Evolutionary conservation across 1,284 basidiomycete genomes (phyloP).

Genomic region (Marasmius tenuissimus): DNA sequence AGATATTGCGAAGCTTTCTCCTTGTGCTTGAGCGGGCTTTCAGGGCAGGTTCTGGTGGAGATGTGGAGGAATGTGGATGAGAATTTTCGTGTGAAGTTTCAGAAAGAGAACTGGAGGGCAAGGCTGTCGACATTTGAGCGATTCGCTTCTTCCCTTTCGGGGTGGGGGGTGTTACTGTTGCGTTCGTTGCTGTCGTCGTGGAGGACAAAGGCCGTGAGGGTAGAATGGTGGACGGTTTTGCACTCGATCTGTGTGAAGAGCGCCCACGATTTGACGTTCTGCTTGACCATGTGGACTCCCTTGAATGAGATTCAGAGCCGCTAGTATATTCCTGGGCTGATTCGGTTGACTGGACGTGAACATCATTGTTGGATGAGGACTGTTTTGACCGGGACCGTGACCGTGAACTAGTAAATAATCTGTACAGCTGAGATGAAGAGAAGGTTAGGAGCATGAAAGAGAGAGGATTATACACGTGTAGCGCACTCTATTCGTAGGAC

Average conservation of each 20-base stretch:
- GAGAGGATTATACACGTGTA: slow-evolving; percentile 5
- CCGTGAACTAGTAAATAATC: slow-evolving; percentile 51
- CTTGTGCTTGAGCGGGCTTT: slow-evolving; percentile 31
- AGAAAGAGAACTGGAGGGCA: slow-evolving; percentile 7
- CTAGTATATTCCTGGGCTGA: slow-evolving; percentile 16
- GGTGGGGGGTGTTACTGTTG: slow-evolving; percentile 54
- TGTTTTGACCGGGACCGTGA: slow-evolving; percentile 49
- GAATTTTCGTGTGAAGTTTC: slow-evolving; percentile 1
- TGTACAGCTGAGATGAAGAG: slow-evolving; percentile 39
- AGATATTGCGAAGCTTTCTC: slow-evolving; percentile 48
- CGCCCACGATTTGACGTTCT: slow-evolving; percentile 8
- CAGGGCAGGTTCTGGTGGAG: slow-evolving; percentile 27
- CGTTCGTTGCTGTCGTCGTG: slow-evolving; percentile 57
- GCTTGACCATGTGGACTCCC: slow-evolving; percentile 18
- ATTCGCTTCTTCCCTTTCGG: slow-evolving; percentile 37
- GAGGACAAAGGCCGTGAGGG: slow-evolving; percentile 65
- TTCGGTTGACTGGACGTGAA: slow-evolving; percentile 21
- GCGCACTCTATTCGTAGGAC: slow-evolving; percentile 41
- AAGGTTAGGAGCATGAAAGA: slow-evolving; percentile 11
- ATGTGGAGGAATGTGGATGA: slow-evolving; percentile 11
- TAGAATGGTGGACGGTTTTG: slow-evolving; percentile 50
- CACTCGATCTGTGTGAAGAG: slow-evolving; percentile 24
- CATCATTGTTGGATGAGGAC: slow-evolving; percentile 18
- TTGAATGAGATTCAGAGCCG: slow-evolving; percentile 13
- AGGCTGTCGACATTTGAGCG: slow-evolving; percentile 22